These are phyloP conservation scores for Tulasnella sp. DNA, from an alignment of 768 basidiomycete genomes.

Conservation along the genomic window DNA sequence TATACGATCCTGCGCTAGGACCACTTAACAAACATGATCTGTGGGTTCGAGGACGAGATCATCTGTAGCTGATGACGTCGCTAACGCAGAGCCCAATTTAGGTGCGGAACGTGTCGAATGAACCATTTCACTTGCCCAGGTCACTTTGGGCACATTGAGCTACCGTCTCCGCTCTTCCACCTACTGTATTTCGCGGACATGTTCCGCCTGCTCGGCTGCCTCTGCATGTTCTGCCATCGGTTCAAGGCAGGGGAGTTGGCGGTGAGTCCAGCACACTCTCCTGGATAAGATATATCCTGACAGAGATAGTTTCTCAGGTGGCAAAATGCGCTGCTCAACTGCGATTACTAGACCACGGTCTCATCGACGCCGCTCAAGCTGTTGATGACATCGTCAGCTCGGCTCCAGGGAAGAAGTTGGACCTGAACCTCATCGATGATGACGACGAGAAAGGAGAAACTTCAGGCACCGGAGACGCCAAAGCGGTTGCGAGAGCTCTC, in stretches of 20 bases:
- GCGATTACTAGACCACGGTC: conserved; percentile 81
- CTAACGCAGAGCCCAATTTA: conserved; percentile 39
- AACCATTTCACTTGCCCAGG: conserved; percentile 95
- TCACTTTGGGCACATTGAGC: conserved; percentile 96
- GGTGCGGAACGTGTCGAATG: conserved; percentile 89
- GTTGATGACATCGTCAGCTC: conserved; percentile 51
- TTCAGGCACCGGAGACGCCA: conserved; percentile 32
- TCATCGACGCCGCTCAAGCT: conserved; percentile 72
- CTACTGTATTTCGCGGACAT: conserved; percentile 92
- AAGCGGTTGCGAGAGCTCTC: conserved; percentile 36
- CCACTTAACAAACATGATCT: conserved; percentile 86
- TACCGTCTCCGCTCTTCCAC: conserved; percentile 93
- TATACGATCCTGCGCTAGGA: conserved; percentile 94
- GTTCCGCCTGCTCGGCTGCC: conserved; percentile 79
- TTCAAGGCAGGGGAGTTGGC: conserved; percentile 81
- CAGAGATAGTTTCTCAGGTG: background rate
- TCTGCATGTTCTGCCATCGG: conserved; percentile 90
- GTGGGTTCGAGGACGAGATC: conserved; percentile 42
- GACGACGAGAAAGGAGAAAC: conserved; percentile 46
- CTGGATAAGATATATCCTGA: background rate
- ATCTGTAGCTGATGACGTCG: conserved; percentile 23
- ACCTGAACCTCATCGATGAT: conserved; percentile 38
- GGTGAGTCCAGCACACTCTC: conserved; percentile 32
- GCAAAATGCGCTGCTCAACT: conserved; percentile 81
- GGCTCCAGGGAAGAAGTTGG: background rate